Evolutionary conservation across 2,329 filamentous ascomycete species (phyloP), one percentile per base, ranked within the genome.

Genomic region (Helminthosporium solani): DNA sequence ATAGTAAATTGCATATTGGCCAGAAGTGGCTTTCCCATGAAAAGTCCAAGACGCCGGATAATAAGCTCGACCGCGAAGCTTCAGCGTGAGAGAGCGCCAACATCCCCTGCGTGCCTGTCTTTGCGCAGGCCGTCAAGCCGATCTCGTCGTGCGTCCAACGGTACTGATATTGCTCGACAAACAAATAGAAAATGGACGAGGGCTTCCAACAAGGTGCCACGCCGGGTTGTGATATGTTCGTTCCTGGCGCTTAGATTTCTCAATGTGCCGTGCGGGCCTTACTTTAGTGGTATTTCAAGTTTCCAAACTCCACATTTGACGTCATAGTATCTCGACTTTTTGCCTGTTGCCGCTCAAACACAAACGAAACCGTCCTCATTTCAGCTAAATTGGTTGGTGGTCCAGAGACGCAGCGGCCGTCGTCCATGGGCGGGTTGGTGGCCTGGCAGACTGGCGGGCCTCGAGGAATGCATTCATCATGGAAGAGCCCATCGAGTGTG

Each of bases 291-390:
- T 47, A 42, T 40, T 42, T 34, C 47, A 44, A 49, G 55, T 56
- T 56, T 56, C 55, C n/a, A n/a, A 52, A 34, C 41, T 38, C 48
- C 41, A 40, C 28, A 39, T 18, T 16, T 58, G 56, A 58, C 54
- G 54, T 58, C 56, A 58, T 15, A 4, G 28, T 31, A 12, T 14
- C 14, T 31, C 28, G 20, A 21, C 27, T 40, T 40, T 42, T 36
- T 36, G 15, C 19, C 40, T 31, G 33, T 18, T 19, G 25, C 15
- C n/a, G 40, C 40, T 43, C 40, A 36, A 36, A 43, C 40, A 28
- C 28, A 20, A 20, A 16, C 40, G 40, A 43, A 37, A 43, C 40
- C 28, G n/a, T 15, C 30, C 33, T 42, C 27, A 38, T 25, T 33
- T 33, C n/a, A 33, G 16, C 15, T 20, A 33, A 15, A 23, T 20